A percentile compares a stretch with the other conserved stretches of the same genome.
phyloP scores from a whole-genome alignment of 345 rosid species.

The Linum lewisii region DNA sequence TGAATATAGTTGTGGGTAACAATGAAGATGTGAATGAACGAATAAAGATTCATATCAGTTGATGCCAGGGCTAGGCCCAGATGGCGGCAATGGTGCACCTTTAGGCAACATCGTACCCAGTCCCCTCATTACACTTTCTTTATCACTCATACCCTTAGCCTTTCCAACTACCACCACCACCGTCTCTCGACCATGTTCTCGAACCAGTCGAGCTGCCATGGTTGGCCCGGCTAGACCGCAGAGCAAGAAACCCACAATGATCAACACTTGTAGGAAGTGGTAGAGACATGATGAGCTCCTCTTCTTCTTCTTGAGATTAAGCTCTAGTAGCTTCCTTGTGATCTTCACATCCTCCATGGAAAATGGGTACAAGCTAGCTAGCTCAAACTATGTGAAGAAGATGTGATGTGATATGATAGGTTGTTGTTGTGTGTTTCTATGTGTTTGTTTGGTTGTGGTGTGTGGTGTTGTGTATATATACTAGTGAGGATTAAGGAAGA shows the following conservation, averaged over 20 bases:
- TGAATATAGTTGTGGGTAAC: too few species aligned
- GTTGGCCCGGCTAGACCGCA: constrained; percentile 10
- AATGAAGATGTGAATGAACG: neutral
- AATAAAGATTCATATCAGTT: constrained; percentile 9
- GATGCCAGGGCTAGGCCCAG: constrained; percentile 36
- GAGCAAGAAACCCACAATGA: constrained; percentile 9
- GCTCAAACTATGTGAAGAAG: constrained; percentile 11
- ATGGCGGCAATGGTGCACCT: constrained; percentile 37
- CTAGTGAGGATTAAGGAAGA: constrained; percentile 6
- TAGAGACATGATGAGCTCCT: constrained; percentile 3
- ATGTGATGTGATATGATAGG: neutral
- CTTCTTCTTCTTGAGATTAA: neutral
- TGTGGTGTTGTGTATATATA: neutral
- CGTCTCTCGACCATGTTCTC: neutral
- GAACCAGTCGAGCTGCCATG: constrained; percentile 16
- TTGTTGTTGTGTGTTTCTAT: neutral
- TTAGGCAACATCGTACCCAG: constrained; percentile 29
- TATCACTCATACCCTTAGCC: neutral
- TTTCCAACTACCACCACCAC: neutral
- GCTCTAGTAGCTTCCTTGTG: neutral
- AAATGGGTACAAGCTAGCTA: neutral
- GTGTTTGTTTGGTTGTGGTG: neutral
- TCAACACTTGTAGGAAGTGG: neutral
- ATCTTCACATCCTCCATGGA: neutral
- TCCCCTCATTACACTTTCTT: neutral